These are phyloP conservation scores for Iris pallida DNA, from an alignment of 116 monocot genomes.

Conservation along the genomic window DNA sequence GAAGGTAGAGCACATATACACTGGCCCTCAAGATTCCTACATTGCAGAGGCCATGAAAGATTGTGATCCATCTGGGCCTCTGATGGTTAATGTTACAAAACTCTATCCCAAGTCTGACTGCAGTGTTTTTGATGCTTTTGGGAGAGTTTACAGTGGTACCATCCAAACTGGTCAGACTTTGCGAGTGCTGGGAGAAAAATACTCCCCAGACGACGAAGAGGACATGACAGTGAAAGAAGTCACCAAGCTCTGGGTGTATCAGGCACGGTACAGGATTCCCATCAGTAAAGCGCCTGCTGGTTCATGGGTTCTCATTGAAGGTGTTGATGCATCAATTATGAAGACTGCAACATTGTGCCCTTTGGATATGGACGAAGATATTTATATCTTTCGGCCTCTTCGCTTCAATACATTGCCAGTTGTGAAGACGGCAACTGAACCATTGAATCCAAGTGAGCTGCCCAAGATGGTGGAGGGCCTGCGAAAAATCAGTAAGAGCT, in stretches of 20 bases:
- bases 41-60: slow-evolving; percentile 81
- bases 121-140: slow-evolving; percentile 98
- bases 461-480: slow-evolving; percentile 99
- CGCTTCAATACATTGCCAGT: slow-evolving; percentile 89
- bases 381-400: slow-evolving; percentile 89
- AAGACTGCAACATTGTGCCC: slow-evolving; percentile 96
- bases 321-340: slow-evolving; percentile 98
- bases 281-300: slow-evolving; percentile 94
- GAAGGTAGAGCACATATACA: slow-evolving; percentile 82
- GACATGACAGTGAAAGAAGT: slow-evolving; percentile 97
- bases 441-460: slow-evolving; percentile 95
- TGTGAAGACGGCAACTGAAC: slow-evolving; percentile 96
- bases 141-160: slow-evolving; percentile 89
- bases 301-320: slow-evolving; percentile 99
- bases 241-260: slow-evolving; percentile 97
- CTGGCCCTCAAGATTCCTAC: slow-evolving; percentile 78
- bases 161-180: slow-evolving; percentile 89
- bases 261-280: slow-evolving; percentile 91
- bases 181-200: slow-evolving; percentile 91
- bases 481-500: slow-evolving; percentile 96
- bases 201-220: slow-evolving; percentile 99
- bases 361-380: slow-evolving; percentile 78
- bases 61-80: slow-evolving; percentile 81
- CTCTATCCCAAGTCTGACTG: slow-evolving; percentile 96
- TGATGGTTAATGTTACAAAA: slow-evolving; percentile 95